Base-by-base conservation (phyloP, 2,329 filamentous ascomycete genomes). In the Alternaria ventricosa region DNA sequence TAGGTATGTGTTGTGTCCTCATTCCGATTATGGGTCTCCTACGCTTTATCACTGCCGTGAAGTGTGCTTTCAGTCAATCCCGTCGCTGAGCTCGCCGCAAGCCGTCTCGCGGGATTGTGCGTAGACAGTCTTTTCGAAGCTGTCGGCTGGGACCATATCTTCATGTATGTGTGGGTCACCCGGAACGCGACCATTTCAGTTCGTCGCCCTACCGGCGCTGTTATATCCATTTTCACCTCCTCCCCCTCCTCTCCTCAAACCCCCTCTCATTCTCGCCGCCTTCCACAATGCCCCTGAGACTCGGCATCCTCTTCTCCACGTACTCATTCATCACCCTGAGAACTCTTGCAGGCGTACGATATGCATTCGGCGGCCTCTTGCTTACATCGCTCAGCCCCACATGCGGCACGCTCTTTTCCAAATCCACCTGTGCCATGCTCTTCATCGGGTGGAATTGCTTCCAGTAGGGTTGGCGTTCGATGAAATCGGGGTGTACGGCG, bases 371-470 rank as follows among this genome's bases (percentile, higher is more conserved):
- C 62, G 74, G 75, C 44, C 77, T 70, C 65, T 77, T 77, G 58
- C 74, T 71, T 28, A 83, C 73, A 63, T 82, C 80, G 58, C 80
- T 82, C 59, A 84, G 62, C 1, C 82, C 83, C 4, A 63, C 46
- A 55, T 78, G 70, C 23, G 83, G 83, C 28, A 84, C 82, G 6
- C 68, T 63, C 60, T 76, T 77, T 18, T 64, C 72, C 60, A 84
- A 63, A 64, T 84, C 82, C 59, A 76, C 70, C 58, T 80, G 78
- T 5, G 72, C 73, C 61, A 78, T 67, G 27, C 66, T 73, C 63
- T 72, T 75, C 71, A 74, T 76, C 10, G 75, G 74, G 11, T 22
- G 55, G 64, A 77, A 79, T 13, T 76, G 66, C 36, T 76, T 76
- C 70, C 76, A 79, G 49, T 72, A 73, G 13, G 74, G 73, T 57